A percentile compares a stretch with the other conserved stretches of the same genome.
These are phyloP conservation scores for Calonectria henricotiae DNA, from an alignment of 2,329 filamentous ascomycete genomes.

Conservation along the genomic window DNA sequence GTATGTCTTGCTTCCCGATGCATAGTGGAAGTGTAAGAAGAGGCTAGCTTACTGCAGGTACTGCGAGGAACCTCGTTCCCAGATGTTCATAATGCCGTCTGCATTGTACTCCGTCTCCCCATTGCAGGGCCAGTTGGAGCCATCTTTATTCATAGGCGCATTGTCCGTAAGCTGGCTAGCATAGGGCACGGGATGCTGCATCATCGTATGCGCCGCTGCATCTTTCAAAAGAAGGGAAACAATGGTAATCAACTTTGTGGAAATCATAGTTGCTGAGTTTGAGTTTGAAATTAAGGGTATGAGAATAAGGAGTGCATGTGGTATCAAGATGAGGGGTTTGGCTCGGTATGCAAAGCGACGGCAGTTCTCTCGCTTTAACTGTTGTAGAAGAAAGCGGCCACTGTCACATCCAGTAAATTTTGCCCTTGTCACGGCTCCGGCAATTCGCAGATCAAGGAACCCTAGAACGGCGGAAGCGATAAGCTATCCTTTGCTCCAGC, in stretches of 20 bases:
- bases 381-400: neutral
- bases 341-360: neutral
- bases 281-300: neutral
- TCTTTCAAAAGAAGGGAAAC: neutral
- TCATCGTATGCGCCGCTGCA: conserved; percentile 5
- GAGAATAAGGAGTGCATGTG: neutral
- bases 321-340: conserved; percentile 16
- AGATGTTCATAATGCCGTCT: conserved; percentile 17
- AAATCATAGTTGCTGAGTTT: neutral
- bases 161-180: conserved; percentile 19
- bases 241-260: neutral
- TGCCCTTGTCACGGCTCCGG: neutral
- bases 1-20: neutral
- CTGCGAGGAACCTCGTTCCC: conserved; percentile 10
- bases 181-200: conserved; percentile 26
- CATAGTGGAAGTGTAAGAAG: neutral
- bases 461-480: neutral
- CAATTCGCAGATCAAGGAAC: neutral
- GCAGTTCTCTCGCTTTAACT: conserved; percentile 11
- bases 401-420: neutral
- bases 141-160: conserved; percentile 24
- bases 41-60: conserved; percentile 18
- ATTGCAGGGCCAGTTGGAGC: conserved; percentile 28
- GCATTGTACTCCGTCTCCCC: conserved; percentile 20
- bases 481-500: neutral